Percentiles rank a stretch among this genome's conserved stretches.
Conservation (phyloP, 202 grass and related monocot species). For the Schoenoplectus triqueter region DNA sequence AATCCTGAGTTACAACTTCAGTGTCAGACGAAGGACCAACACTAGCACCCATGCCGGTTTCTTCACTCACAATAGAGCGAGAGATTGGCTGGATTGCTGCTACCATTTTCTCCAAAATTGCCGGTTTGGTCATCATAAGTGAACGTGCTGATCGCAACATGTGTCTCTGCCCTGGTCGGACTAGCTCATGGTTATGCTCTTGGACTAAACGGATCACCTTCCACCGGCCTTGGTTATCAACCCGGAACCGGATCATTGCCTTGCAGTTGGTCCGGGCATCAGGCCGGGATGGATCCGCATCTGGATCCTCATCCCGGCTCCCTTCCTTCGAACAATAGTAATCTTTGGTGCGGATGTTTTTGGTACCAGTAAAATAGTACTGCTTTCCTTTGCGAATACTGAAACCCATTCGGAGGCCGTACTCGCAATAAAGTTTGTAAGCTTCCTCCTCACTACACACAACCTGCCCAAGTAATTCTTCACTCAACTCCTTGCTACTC, state of each 20-base stretch:
- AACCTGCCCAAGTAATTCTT: constrained; percentile 64
- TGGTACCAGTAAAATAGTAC: constrained; percentile 85
- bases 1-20: constrained; percentile 25
- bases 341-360: constrained; percentile 79
- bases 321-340: constrained; percentile 96
- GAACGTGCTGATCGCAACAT: constrained; percentile 74
- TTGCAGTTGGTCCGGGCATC: constrained; percentile 88
- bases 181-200: constrained; percentile 76
- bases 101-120: constrained; percentile 53
- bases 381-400: constrained; percentile 86
- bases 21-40: constrained; percentile 29
- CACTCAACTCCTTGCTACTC: constrained; percentile 65
- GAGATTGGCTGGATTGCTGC: constrained; percentile 32
- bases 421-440: constrained; percentile 83
- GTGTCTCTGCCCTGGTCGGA: constrained; percentile 66
- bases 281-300: constrained; percentile 74
- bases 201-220: constrained; percentile 76
- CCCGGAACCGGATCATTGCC: constrained; percentile 83
- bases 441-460: constrained; percentile 81
- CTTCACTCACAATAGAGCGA: constrained; percentile 11
- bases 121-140: constrained; percentile 73
- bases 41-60: constrained; percentile 29
- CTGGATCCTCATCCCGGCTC: constrained; percentile 75
- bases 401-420: constrained; percentile 79
- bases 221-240: constrained; percentile 69